These are phyloP conservation scores for Naganishia onofrii DNA, from an alignment of 768 basidiomycete species.

Conservation along the genomic window DNA sequence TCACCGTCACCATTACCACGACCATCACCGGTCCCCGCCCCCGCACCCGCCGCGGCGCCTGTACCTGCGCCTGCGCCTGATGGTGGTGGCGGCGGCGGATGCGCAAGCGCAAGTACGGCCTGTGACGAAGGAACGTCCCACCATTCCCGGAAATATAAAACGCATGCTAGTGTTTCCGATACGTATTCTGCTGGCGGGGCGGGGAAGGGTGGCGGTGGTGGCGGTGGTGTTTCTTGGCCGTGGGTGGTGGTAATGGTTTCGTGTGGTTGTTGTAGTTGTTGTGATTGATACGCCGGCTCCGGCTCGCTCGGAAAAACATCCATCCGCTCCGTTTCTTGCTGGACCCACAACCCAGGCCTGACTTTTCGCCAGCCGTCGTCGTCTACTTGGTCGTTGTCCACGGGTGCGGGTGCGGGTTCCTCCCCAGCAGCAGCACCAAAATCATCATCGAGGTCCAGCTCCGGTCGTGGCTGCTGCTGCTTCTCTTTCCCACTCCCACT, in stretches of 20 bases:
- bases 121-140: slow-evolving; percentile 17
- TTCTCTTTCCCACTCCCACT: no score
- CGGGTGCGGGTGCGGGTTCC: no score
- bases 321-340: neutral
- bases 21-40: no score
- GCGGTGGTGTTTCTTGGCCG: neutral
- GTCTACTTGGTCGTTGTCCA: neutral
- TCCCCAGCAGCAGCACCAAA: no score
- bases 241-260: neutral
- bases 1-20: no score
- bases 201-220: no score
- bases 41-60: no score
- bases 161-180: neutral
- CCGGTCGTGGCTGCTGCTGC: no score
- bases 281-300: no score
- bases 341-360: slow-evolving; percentile 13
- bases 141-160: slow-evolving; percentile 9
- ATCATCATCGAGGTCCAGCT: no score
- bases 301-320: no score
- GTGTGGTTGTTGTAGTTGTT: neutral
- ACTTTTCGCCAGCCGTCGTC: slow-evolving; percentile 17
- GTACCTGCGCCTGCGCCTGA: neutral
- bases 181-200: neutral
- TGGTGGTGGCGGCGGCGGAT: slow-evolving; percentile 6
- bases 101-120: neutral